Conservation (phyloP, 805 yeast species). For the Scheffersomyces stipitis region DNA sequence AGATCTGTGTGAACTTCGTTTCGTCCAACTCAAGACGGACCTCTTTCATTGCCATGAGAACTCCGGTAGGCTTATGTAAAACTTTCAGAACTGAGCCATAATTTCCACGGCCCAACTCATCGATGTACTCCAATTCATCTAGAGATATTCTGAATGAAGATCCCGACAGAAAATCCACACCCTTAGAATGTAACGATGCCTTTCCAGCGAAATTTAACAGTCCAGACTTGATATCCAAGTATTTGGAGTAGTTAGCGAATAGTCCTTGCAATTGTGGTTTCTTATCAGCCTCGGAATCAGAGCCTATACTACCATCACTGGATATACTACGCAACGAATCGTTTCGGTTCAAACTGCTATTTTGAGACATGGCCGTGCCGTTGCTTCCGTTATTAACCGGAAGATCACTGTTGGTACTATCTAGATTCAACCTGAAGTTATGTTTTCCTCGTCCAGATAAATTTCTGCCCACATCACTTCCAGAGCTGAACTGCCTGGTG, state of each 20-base stretch:
- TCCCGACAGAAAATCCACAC: slow-evolving; percentile 88
- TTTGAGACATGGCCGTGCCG: neutral
- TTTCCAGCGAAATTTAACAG: slow-evolving; percentile 90
- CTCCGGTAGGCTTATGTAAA: slow-evolving; percentile 86
- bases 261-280: slow-evolving; percentile 52
- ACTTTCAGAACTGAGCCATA: slow-evolving; percentile 96
- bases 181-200: slow-evolving; percentile 86
- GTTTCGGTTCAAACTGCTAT: neutral
- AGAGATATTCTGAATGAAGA: slow-evolving; percentile 81
- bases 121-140: slow-evolving; percentile 78
- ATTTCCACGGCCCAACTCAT: slow-evolving; percentile 92
- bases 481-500: slow-evolving; percentile 14
- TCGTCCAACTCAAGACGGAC: slow-evolving; percentile 92
- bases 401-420: slow-evolving; percentile 12
- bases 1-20: slow-evolving; percentile 86
- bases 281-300: slow-evolving; percentile 9
- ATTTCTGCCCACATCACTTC: slow-evolving; percentile 37
- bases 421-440: slow-evolving; percentile 36
- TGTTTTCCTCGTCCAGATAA: slow-evolving; percentile 41
- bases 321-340: neutral
- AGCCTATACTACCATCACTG: neutral
- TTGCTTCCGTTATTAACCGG: slow-evolving; percentile 6
- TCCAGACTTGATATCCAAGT: slow-evolving; percentile 90
- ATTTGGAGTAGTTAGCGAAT: slow-evolving; percentile 82
- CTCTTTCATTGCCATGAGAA: slow-evolving; percentile 96